Conservation (phyloP, 371 early-diverging fungal genomes). For the Apophysomyces variabilis region DNA sequence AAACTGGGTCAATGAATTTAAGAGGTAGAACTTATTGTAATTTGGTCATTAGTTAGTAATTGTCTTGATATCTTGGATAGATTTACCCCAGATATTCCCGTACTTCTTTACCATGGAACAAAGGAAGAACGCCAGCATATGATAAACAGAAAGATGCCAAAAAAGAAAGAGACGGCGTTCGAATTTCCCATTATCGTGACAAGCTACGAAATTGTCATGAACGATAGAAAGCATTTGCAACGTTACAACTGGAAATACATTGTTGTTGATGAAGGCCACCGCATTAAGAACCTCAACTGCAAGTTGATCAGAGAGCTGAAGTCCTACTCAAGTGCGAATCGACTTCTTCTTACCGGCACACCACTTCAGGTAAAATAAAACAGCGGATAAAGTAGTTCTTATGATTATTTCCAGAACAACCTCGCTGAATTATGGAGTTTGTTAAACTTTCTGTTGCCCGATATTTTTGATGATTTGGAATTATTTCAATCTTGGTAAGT, state of each 20-base stretch:
- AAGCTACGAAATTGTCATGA: constrained; percentile 91
- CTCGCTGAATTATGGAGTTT: constrained; percentile 93
- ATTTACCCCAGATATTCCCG: constrained; percentile 86
- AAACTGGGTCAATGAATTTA: constrained; percentile 98
- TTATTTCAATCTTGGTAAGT: constrained; percentile 79
- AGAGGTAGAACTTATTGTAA: constrained; percentile 54
- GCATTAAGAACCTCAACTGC: constrained; percentile 94
- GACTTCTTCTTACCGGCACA: constrained; percentile 91
- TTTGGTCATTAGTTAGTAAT: neutral
- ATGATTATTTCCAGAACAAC: constrained; percentile 68
- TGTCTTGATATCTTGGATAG: constrained; percentile 26
- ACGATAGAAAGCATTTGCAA: constrained; percentile 76
- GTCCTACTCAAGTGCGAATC: constrained; percentile 80
- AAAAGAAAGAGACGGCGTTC: constrained; percentile 49
- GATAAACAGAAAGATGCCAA: constrained; percentile 69
- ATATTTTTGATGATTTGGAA: constrained; percentile 87
- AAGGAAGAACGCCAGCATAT: constrained; percentile 79
- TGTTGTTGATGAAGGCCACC: constrained; percentile 96
- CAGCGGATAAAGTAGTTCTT: neutral
- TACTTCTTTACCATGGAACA: constrained; percentile 92
- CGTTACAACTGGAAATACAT: constrained; percentile 86
- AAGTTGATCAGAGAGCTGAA: constrained; percentile 88
- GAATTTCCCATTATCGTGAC: constrained; percentile 87
- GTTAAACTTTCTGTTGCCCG: constrained; percentile 92
- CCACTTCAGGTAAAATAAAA: constrained; percentile 73